Evolutionary conservation across 192 early-diverging fungal species (phyloP).

Genomic region (Entomortierella parvispora): DNA sequence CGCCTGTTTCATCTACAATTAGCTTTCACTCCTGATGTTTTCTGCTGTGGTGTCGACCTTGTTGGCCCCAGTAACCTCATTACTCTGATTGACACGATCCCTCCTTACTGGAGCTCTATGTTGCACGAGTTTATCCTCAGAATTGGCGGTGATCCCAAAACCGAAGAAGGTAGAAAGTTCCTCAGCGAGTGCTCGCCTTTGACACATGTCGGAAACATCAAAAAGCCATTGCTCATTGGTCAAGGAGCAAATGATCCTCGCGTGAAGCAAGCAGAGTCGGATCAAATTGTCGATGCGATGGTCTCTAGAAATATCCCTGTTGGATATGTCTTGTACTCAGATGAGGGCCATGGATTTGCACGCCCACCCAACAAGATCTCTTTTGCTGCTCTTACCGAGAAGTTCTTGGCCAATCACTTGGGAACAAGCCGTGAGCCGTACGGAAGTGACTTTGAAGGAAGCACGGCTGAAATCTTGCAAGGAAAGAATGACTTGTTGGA

Average conservation of each 20-base stretch:
- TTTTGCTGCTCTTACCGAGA: conserved; percentile 44
- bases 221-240: conserved; percentile 49
- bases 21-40: conserved; percentile 55
- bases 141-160: conserved; percentile 39
- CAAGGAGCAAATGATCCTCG: conserved; percentile 56
- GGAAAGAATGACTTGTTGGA: conserved; percentile 20
- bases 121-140: conserved; percentile 14
- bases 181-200: conserved; percentile 36
- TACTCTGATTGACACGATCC: conserved; percentile 39
- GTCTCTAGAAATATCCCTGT: conserved; percentile 36
- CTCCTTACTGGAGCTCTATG: conserved; percentile 52
- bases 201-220: conserved; percentile 49
- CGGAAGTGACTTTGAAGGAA: conserved; percentile 25
- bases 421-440: conserved; percentile 24
- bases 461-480: conserved; percentile 15
- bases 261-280: conserved; percentile 55
- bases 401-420: conserved; percentile 43
- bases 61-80: conserved; percentile 52
- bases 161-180: conserved; percentile 48
- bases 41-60: conserved; percentile 52
- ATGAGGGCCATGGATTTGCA: conserved; percentile 56
- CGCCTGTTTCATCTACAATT: neutral
- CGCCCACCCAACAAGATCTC: conserved; percentile 51
- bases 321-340: conserved; percentile 48
- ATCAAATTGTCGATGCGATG: conserved; percentile 54